Percentiles rank a stretch among this genome's conserved stretches.
Conservation (phyloP, 371 early-diverging fungal genomes). For the Lichtheimia corymbifera region DNA sequence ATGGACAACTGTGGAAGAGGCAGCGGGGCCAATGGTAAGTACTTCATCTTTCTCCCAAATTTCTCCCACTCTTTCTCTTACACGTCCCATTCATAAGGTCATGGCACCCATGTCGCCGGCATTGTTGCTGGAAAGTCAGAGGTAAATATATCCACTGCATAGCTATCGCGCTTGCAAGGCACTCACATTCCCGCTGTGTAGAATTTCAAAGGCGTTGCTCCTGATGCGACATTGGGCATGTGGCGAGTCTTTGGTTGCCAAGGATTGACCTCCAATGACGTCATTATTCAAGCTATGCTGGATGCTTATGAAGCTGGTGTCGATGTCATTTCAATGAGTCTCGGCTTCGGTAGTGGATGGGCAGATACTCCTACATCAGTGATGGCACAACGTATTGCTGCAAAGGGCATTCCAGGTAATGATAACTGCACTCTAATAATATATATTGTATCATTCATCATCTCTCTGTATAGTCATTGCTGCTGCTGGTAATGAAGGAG, state of each 20-base stretch:
- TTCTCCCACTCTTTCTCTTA: no score
- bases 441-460: neutral
- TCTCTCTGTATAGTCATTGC: slow-evolving; percentile 32
- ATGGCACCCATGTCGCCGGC: slow-evolving; percentile 29
- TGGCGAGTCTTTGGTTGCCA: slow-evolving; percentile 64
- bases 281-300: slow-evolving; percentile 62
- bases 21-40: slow-evolving; percentile 32
- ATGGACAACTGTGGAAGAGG: slow-evolving; percentile 57
- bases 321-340: slow-evolving; percentile 63
- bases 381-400: slow-evolving; percentile 40
- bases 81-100: slow-evolving; percentile 17
- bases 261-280: slow-evolving; percentile 53
- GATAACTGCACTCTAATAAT: neutral
- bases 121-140: slow-evolving; percentile 59
- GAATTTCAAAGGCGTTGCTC: slow-evolving; percentile 63
- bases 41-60: neutral
- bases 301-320: slow-evolving; percentile 54
- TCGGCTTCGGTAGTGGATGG: slow-evolving; percentile 62
- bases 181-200: neutral
- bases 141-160: slow-evolving; percentile 19
- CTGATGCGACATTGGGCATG: slow-evolving; percentile 52
- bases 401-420: slow-evolving; percentile 28
- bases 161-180: neutral
- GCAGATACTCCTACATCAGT: slow-evolving; percentile 36
- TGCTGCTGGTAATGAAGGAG: slow-evolving; percentile 58